Evolutionary conservation across 768 basidiomycete genomes (phyloP).

Genomic region (Amanita exitialis): DNA sequence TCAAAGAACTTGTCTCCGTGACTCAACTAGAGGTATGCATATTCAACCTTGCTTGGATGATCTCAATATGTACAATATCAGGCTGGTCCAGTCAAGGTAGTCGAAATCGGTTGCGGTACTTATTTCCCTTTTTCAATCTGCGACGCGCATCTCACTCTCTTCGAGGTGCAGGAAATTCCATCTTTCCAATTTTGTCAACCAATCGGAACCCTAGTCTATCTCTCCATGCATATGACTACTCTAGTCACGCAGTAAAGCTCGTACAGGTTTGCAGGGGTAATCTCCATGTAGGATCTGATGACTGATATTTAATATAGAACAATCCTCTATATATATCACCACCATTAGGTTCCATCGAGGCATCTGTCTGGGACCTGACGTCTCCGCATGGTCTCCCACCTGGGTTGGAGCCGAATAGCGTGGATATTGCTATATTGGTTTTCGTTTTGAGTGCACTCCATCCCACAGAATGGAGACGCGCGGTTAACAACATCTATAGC

Average conservation of each 20-base stretch:
- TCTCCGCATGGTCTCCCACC: conserved; percentile 50
- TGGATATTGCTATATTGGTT: conserved; percentile 86
- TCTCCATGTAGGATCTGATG: background rate
- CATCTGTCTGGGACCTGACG: conserved; percentile 89
- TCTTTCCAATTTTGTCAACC: conserved; percentile 77
- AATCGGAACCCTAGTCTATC: conserved; percentile 74
- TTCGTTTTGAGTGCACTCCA: conserved; percentile 93
- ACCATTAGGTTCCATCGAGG: conserved; percentile 59
- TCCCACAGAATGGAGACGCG: conserved; percentile 83
- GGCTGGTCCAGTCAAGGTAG: conserved; percentile 71
- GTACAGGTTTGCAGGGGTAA: conserved; percentile 54
- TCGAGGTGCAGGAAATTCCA: conserved; percentile 87
- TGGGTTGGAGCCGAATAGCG: conserved; percentile 51
- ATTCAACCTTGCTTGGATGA: conserved; percentile 7
- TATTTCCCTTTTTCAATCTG: background rate
- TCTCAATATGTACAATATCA: conserved; percentile 20
- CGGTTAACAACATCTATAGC: conserved; percentile 69
- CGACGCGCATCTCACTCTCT: background rate
- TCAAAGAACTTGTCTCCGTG: conserved; percentile 74
- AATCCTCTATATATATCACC: conserved; percentile 63
- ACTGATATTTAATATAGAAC: conserved; percentile 30
- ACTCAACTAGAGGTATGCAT: conserved; percentile 49
- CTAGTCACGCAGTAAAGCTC: conserved; percentile 77
- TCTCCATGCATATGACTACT: conserved; percentile 86
- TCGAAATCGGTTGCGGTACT: conserved; percentile 88